phyloP scores from a whole-genome alignment of 768 basidiomycete species.

The Panaeolus cyanescens region DNA sequence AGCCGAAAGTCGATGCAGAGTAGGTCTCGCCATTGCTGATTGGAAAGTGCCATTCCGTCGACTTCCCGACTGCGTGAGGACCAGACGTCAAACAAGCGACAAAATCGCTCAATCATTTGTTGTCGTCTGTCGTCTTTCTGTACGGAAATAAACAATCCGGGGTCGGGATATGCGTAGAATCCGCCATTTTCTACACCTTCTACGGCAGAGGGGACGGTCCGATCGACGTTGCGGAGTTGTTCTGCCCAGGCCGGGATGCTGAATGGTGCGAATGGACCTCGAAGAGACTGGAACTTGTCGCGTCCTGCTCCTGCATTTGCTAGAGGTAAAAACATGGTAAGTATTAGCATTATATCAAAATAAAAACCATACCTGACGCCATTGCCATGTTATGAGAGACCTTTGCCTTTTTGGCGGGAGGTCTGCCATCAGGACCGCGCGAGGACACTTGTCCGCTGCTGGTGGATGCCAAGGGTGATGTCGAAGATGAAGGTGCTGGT shows the following conservation, averaged over 20 bases:
- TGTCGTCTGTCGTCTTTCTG: not conserved
- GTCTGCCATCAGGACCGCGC: not conserved
- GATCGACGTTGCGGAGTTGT: not conserved
- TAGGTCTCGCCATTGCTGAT: constrained; percentile 6
- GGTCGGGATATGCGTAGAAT: not conserved
- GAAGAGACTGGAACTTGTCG: constrained; percentile 1
- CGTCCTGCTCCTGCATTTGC: not conserved
- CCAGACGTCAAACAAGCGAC: not conserved
- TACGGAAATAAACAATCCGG: not conserved
- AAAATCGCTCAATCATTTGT: constrained; percentile 3
- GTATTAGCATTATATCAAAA: not conserved
- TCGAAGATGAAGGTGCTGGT: not conserved
- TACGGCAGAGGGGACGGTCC: not conserved
- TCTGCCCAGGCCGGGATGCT: constrained; percentile 1
- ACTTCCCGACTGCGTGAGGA: not conserved
- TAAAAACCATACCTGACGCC: not conserved
- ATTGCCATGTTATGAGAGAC: not conserved
- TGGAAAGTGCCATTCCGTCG: not conserved
- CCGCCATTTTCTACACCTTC: not conserved
- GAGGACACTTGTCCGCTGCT: not conserved
- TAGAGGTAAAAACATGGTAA: not conserved
- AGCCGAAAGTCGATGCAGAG: not conserved
- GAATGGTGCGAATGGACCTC: constrained; percentile 1
- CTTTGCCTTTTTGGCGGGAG: not conserved
- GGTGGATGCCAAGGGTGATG: not conserved